Base-by-base conservation (phyloP, 768 basidiomycete genomes). In the Exsudoporus frostii region DNA sequence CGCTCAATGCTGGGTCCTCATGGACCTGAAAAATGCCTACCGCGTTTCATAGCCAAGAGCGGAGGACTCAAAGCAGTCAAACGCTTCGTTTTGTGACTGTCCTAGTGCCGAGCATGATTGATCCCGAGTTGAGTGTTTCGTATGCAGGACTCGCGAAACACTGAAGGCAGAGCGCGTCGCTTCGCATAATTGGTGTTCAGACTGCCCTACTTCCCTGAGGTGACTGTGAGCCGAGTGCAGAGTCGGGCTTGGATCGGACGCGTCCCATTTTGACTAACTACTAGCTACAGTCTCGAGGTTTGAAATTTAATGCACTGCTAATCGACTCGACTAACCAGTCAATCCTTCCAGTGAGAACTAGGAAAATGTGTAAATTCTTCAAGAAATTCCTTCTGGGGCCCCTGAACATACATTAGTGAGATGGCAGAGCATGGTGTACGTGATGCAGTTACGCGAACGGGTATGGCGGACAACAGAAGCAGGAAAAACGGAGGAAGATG, bases 331-430 rank as follows among this genome's bases (percentile, higher is more conserved):
- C 17, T 15, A 22, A 24, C 22, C 19, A 44, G 4, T 30, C 19
- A 17, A 15, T n/a, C n/a, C n/a, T n/a, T 44, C 30, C 25, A 9
- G 14, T 10, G 15, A 15, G 20, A 10, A 45, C 37, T 48, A 48
- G 39, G 33, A 32, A 43, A 48, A 42, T 4, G 44, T 44, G 48
- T 53, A 56, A 53, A 62, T 53, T 63, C 45, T 52, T 39, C 48
- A 50, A 53, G 52, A 53, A 50, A 51, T 54, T 46, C 52, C 25
- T 51, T 48, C 52, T 19, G 37, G 54, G 46, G 11, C 37, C 24
- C 45, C 51, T 39, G 61, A 52, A 56, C 51, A 56, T 69, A 70
- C 53, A 71, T 71, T 65, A 71, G 52, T 64, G 58, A 65, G 62
- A 65, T 65, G 52, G 46, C 59, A 56, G 50, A 66, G 56, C 66